A percentile compares a stretch with the other conserved stretches of the same genome.
phyloP scores from a whole-genome alignment of 2,329 filamentous ascomycete species.

The Xylaria sp. region DNA sequence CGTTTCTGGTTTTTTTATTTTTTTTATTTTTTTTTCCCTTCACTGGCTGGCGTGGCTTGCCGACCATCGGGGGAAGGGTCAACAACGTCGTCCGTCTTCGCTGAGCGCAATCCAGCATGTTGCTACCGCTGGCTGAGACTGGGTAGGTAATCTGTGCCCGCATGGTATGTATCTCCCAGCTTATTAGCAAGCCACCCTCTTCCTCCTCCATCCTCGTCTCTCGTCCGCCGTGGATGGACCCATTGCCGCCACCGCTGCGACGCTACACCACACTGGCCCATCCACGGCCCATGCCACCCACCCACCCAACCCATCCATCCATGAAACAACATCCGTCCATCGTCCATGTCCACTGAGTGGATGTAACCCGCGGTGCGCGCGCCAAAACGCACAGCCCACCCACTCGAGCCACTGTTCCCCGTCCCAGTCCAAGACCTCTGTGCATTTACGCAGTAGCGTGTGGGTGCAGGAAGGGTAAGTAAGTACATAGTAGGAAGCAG shows the following conservation, averaged over 20 bases:
- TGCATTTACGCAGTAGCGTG: conserved; percentile 26
- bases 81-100: conserved; percentile 33
- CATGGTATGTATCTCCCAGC: conserved; percentile 37
- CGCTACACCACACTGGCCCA: conserved; percentile 26
- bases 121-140: conserved; percentile 20
- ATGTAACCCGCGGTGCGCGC: conserved; percentile 38
- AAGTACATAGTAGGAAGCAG: conserved; percentile 5
- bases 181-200: conserved; percentile 35
- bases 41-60: conserved; percentile 29
- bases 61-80: conserved; percentile 19
- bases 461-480: conserved; percentile 26
- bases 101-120: conserved; percentile 33
- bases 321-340: conserved; percentile 35
- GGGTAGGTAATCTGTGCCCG: conserved; percentile 18
- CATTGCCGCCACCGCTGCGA: conserved; percentile 37
- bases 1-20: conserved; percentile 28
- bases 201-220: conserved; percentile 20
- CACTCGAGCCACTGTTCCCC: conserved; percentile 34
- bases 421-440: conserved; percentile 37
- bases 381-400: conserved; percentile 37
- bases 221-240: conserved; percentile 16
- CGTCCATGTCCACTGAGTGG: conserved; percentile 33
- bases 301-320: conserved; percentile 20
- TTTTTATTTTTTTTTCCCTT: background rate
- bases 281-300: conserved; percentile 11